Percentiles rank a stretch among this genome's conserved stretches.
phyloP scores from a whole-genome alignment of 129 eudicot genomes.

The Flaveria sonorensis region DNA sequence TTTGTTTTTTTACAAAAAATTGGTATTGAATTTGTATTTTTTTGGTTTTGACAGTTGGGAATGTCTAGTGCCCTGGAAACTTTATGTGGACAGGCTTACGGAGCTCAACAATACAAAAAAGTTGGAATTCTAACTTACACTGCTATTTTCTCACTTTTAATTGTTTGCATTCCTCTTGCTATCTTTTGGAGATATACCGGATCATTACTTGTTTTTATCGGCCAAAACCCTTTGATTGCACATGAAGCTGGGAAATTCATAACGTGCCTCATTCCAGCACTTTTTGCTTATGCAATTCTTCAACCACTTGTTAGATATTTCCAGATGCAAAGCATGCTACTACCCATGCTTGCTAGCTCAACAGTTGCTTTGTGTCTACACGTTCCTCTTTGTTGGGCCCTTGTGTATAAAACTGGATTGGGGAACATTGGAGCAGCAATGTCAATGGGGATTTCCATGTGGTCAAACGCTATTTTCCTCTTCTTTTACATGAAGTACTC shows the following conservation, averaged over 20 bases:
- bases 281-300: conserved; percentile 60
- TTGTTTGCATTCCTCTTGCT: conserved; percentile 67
- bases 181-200: conserved; percentile 59
- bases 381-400: conserved; percentile 60
- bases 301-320: conserved; percentile 72
- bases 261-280: conserved; percentile 60
- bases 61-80: conserved; percentile 80
- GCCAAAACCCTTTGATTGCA: conserved; percentile 72
- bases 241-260: conserved; percentile 61
- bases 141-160: conserved; percentile 57
- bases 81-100: conserved; percentile 78
- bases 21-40: background rate
- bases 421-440: conserved; percentile 62
- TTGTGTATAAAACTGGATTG: conserved; percentile 59
- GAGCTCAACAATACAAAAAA: conserved; percentile 73
- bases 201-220: conserved; percentile 45
- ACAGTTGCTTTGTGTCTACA: conserved; percentile 46
- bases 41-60: conserved; percentile 49
- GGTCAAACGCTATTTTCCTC: conserved; percentile 58
- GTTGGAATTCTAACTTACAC: conserved; percentile 68
- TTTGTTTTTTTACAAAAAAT: background rate
- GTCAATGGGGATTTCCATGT: conserved; percentile 51
- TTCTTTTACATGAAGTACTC: conserved; percentile 59
- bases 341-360: conserved; percentile 68
- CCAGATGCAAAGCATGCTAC: conserved; percentile 67